A percentile compares a stretch with the other conserved stretches of the same genome.
phyloP scores from a whole-genome alignment of 805 yeast genomes.

The Metschnikowia drakensbergensis region DNA sequence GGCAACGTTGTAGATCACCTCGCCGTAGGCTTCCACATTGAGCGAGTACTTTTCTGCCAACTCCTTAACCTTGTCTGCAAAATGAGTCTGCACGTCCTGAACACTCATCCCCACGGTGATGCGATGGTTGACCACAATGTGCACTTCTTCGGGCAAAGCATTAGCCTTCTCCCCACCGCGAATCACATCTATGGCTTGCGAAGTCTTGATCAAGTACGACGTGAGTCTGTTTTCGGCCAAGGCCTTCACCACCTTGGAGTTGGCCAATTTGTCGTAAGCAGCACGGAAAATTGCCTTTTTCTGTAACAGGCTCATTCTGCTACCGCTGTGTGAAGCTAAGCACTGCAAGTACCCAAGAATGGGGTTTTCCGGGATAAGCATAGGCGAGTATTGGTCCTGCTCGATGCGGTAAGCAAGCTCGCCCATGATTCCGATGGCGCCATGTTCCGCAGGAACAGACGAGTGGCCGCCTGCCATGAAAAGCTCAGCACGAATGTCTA shows the following conservation, averaged over 20 bases:
- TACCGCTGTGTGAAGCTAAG: conserved; percentile 48
- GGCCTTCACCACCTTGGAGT: conserved; percentile 21
- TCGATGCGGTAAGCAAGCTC: conserved; percentile 58
- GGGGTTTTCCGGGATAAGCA: conserved; percentile 56
- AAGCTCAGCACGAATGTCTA: conserved; percentile 28
- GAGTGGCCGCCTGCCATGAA: conserved; percentile 76
- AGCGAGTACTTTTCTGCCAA: conserved; percentile 14
- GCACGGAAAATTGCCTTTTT: conserved; percentile 35
- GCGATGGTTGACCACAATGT: conserved; percentile 32
- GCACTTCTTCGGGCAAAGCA: conserved; percentile 36
- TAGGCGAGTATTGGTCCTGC: conserved; percentile 47
- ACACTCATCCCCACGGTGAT: conserved; percentile 30
- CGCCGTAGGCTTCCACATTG: conserved; percentile 14
- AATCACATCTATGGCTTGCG: conserved; percentile 34
- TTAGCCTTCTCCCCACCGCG: conserved; percentile 39
- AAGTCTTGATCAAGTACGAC: conserved; percentile 29
- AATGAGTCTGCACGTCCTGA: conserved; percentile 21
- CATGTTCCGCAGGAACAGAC: conserved; percentile 76
- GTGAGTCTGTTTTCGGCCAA: conserved; percentile 19
- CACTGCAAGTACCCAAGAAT: conserved; percentile 56
- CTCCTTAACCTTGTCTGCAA: conserved; percentile 29
- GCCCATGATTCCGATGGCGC: conserved; percentile 70
- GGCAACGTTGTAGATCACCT: conserved; percentile 1
- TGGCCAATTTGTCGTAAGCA: conserved; percentile 34
- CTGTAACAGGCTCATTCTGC: conserved; percentile 19